Evolutionary conservation across 169 alveolate species (phyloP), one percentile per base, ranked within the genome.

Genomic region (Prorocentrum cordatum): DNA sequence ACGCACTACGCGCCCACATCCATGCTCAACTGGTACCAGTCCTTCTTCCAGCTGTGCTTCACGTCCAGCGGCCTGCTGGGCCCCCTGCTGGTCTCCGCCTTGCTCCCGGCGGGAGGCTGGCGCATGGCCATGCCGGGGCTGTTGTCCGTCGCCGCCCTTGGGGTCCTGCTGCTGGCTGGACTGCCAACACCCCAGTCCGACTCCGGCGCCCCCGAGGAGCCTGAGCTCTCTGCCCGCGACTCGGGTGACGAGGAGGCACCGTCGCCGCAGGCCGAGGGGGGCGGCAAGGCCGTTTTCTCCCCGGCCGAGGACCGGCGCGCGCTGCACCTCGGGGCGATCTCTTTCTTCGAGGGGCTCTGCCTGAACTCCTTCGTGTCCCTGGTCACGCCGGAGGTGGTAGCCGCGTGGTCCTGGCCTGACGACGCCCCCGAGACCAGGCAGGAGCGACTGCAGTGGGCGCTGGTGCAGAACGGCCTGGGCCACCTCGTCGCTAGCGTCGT

Each of bases 1-100:
- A 70, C 82, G 20, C 82, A 70, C 82, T 70, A 70, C 24, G 82
- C 82, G 1, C 62, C 82, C n/a, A 24, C 14, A 16, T 39, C 36
- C 26, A 7, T 35, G 62, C 39, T 70, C 29, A 70, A 70, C 62
- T 70, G 82, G 82, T 70, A 70, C 39, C 26, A 62, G 82, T 70
- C 64, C 29, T 2, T 38, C 29, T 70, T 70, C 82, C 39, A 59
- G 16, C 82, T 70, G 12, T 70, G 62, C 39, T 38, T 38, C 62
- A 38, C 39, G 9, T 36, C 82, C 3, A 70, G 82, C 29, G 62
- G 64, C 26, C 39, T 70, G 26, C 62, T 70, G 22, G 82, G 82
- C 64, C 82, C 82, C 7, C 62, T 62, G 0, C 27, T 70, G 24
- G 82, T 70, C 20, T 59, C 82, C 2, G 39, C 82, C 12, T 32